These are phyloP conservation scores for Suillus plorans DNA, from an alignment of 768 basidiomycete genomes.

Conservation along the genomic window DNA sequence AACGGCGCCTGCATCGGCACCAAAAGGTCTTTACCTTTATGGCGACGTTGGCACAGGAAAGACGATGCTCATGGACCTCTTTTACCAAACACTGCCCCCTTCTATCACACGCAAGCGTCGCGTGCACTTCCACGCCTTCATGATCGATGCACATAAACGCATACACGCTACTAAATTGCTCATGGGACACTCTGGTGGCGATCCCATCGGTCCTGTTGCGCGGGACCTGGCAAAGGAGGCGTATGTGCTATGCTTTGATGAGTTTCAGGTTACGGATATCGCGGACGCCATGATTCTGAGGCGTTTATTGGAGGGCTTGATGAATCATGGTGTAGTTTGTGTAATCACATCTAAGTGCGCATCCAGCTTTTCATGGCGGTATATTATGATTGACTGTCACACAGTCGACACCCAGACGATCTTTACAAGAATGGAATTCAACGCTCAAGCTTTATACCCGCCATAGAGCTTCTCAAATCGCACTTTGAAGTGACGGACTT, in stretches of 20 bases:
- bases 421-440: conserved; percentile 99
- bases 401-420: conserved; percentile 93
- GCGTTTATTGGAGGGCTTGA: conserved; percentile 81
- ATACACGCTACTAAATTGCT: conserved; percentile 78
- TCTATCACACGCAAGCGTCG: conserved; percentile 72
- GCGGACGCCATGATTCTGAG: conserved; percentile 98
- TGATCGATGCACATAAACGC: conserved; percentile 97
- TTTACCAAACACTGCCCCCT: conserved; percentile 79
- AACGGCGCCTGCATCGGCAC: conserved; percentile 51
- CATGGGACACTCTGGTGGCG: conserved; percentile 67
- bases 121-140: conserved; percentile 98
- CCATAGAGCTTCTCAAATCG: conserved; percentile 89
- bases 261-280: conserved; percentile 99
- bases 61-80: conserved; percentile 99
- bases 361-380: background rate
- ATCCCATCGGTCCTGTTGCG: conserved; percentile 86
- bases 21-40: conserved; percentile 91
- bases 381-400: conserved; percentile 5
- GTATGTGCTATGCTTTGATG: conserved; percentile 90
- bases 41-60: conserved; percentile 98
- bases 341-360: conserved; percentile 97
- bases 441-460: conserved; percentile 89
- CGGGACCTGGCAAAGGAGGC: conserved; percentile 84
- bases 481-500: conserved; percentile 88
- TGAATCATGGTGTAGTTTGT: conserved; percentile 87